Evolutionary conservation across 179 eudicot species (phyloP), one percentile per base, ranked within the genome.

Genomic region (Beta lomatogona): DNA sequence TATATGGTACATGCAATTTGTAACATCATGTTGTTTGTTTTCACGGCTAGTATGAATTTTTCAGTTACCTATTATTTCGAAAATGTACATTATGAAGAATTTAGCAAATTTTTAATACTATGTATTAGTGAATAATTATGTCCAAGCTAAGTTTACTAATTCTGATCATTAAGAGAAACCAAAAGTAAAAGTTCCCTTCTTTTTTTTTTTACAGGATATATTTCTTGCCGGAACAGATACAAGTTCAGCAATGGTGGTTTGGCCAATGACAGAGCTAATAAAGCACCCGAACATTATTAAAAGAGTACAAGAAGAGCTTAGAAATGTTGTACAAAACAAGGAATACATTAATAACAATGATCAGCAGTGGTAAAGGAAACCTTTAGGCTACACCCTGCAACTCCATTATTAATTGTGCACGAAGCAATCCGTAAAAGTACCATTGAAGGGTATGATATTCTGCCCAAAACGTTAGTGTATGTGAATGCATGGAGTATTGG

Each of bases 321-420:
- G 80, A 28, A 70, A 54, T n/a, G 54, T 7, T 18, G 19, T 55
- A 0, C 75, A 46, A n/a, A 46, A 60, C 64, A 82, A 77, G 21
- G 67, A 64, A 31, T 82, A 68, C 45, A 77, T 78, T 16, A 67
- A 60, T 9, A 79, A 82, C 4, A 14, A 25, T 36, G 85, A 82
- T 25, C 52, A 74, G 81, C 81, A 21, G 81, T 77, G 11, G 76
- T 82, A 13, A 82, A 82, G 31, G 84, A 82, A 82, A 82, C 77
- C 1, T 57, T 77, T 4, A 73, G 85, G 19, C 21, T 82, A 60
- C 82, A 73, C 73, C 85, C 85, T 3, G 61, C 85, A 41, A 28
- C 53, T 5, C 82, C 85, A 3, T 16, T 82, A 12, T 15, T 82
- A 21, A 8, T 82, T 36, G 52, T 66, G 2, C 85, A 45, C 3